These are phyloP conservation scores for Plasmodium adleri DNA, from an alignment of 169 alveolate genomes.

Conservation along the genomic window DNA sequence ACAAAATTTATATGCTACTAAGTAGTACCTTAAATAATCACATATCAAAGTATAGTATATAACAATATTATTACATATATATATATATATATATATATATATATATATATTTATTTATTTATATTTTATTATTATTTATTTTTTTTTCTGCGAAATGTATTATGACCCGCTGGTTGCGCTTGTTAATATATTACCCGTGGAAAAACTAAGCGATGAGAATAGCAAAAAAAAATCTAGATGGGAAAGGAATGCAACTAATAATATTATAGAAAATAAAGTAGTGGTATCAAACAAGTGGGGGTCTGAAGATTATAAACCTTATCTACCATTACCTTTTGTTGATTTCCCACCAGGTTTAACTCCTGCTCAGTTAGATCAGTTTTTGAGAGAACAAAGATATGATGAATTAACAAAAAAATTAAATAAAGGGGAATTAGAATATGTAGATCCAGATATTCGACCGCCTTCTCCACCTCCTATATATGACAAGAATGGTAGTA, in stretches of 20 bases:
- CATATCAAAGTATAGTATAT: no score
- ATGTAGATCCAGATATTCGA: conserved; percentile 92
- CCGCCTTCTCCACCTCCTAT: conserved; percentile 95
- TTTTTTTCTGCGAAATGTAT: conserved; percentile 22
- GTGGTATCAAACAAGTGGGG: conserved; percentile 81
- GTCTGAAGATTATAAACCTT: conserved; percentile 88
- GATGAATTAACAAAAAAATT: conserved; percentile 91
- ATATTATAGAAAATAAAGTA: conserved; percentile 31
- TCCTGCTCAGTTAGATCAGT: conserved; percentile 91
- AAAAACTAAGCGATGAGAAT: conserved; percentile 41
- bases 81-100: conserved; percentile 3
- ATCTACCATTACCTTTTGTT: conserved; percentile 91
- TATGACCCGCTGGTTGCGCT: conserved; percentile 70
- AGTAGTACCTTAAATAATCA: no score
- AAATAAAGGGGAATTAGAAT: conserved; percentile 89
- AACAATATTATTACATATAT: background rate
- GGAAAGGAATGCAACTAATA: conserved; percentile 27
- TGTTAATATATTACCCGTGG: conserved; percentile 50
- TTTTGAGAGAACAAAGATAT: conserved; percentile 92
- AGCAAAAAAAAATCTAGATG: conserved; percentile 56
- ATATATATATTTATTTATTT: background rate
- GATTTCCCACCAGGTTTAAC: conserved; percentile 93
- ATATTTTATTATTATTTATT: background rate
- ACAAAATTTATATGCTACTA: no score
- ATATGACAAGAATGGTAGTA: conserved; percentile 91